Conservation (phyloP, 2,329 filamentous ascomycete species). For the Raffaelea albimanens region DNA sequence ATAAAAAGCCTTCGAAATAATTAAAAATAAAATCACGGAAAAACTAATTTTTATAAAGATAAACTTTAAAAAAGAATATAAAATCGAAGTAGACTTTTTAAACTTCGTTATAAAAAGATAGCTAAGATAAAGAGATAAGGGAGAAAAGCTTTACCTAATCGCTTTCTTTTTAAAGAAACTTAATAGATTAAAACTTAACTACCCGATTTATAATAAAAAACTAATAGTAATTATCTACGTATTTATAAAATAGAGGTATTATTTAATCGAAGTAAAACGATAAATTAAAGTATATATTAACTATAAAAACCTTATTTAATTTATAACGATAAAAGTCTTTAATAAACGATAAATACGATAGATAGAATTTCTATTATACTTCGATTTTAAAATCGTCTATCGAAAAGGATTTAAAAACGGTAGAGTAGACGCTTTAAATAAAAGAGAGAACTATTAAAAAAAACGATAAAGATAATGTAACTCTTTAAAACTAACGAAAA, state of each 20-base stretch:
- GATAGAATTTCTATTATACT: not conserved
- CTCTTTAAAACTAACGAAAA: no score
- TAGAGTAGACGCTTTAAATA: no score
- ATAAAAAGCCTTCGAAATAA: constrained; percentile 11
- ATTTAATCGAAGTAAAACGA: constrained; percentile 11
- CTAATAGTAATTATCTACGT: constrained; percentile 15
- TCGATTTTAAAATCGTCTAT: not conserved
- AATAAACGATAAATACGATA: not conserved
- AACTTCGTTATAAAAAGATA: constrained; percentile 11
- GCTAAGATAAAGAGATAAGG: constrained; percentile 10
- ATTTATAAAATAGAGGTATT: constrained; percentile 18
- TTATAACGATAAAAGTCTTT: not conserved
- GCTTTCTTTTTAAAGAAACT: constrained; percentile 13
- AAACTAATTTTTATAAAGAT: constrained; percentile 3
- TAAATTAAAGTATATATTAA: not conserved
- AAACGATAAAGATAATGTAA: no score
- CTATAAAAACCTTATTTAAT: not conserved
- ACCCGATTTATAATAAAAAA: constrained; percentile 18
- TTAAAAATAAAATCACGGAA: constrained; percentile 14
- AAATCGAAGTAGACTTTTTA: constrained; percentile 15
- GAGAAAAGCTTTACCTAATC: constrained; percentile 6
- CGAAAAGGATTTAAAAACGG: not conserved
- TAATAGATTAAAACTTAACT: constrained; percentile 15
- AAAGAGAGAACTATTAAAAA: no score
- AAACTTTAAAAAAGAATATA: constrained; percentile 8